Evolutionary conservation across 371 early-diverging fungal genomes (phyloP), one percentile per base, ranked within the genome.

Genomic region (Basidiobolus meristosporus): DNA sequence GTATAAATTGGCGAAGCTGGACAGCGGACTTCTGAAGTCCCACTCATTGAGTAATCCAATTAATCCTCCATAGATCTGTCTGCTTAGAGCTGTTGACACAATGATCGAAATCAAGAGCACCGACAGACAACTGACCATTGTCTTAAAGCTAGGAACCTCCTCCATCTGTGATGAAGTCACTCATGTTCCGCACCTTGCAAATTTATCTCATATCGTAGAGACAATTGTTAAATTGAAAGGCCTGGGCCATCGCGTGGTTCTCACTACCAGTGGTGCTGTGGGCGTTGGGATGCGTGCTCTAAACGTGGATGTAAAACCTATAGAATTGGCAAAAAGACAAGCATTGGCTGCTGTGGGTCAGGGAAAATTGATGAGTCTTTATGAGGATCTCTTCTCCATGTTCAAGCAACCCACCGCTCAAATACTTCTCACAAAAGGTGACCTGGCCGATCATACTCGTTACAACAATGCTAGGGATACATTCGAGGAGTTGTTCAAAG

Each of bases 341-440:
- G 90, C 82, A 69, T 51, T 89, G 31, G 93, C 93, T 23, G 91
- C 91, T 22, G 82, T 95, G 14, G 96, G 96, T 28, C 96, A 95
- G 58, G 90, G 88, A 23, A 70, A 86, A 15, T 59, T 95, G 48
- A 95, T 95, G 90, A 80, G 86, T 31, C 63, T 90, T 48, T 95
- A 88, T 46, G 90, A 90, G 56, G 75, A 78, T 46, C 65, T 92
- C 28, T 95, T 95, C 66, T 73, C 75, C 22, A 81, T 86, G 56
- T 81, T 90, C 47, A 78, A 80, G 39, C 80, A 82, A 47, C 83
- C 89, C 7, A 80, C 91, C 19, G 92, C 91, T 11, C 95, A 93
- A 53, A 77, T 93, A 26, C 61, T 93, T 23, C 57, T 93, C 37
- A 87, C 95, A 18, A 66, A 84, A 41, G 84, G 84, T 58, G 86